Evolutionary conservation across 176 grass and related monocot species (phyloP).

Genomic region (Guadua angustifolia): DNA sequence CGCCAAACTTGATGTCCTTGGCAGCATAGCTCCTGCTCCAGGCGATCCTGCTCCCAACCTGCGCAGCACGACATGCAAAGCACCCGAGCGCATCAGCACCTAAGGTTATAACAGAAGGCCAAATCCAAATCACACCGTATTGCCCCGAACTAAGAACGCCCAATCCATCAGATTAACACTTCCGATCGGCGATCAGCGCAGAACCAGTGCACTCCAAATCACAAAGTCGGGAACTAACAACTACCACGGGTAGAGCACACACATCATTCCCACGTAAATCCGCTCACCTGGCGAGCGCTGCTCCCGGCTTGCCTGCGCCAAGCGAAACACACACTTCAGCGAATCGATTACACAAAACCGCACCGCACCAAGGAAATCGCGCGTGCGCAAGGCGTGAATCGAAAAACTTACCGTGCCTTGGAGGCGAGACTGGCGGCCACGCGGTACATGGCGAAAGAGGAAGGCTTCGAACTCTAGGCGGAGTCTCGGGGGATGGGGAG

Average conservation of each 20-base stretch:
- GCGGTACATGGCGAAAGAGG: constrained; percentile 64
- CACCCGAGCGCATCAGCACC: background rate
- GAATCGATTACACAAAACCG: constrained; percentile 7
- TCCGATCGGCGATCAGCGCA: background rate
- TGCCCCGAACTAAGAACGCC: background rate
- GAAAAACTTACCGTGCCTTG: constrained; percentile 58
- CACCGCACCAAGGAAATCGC: background rate
- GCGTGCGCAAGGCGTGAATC: background rate
- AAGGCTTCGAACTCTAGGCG: background rate
- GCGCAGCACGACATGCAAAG: constrained; percentile 16
- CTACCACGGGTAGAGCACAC: background rate
- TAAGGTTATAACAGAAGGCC: background rate
- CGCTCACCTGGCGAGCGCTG: constrained; percentile 57
- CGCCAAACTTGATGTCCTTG: constrained; percentile 92
- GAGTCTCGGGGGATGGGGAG: background rate
- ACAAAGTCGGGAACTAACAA: background rate
- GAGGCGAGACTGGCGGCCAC: constrained; percentile 63
- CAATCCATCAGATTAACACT: constrained; percentile 4
- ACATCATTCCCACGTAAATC: background rate
- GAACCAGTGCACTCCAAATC: background rate
- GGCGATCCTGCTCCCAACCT: constrained; percentile 77
- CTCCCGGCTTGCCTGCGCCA: constrained; percentile 62
- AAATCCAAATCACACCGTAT: background rate
- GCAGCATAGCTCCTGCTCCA: constrained; percentile 93
- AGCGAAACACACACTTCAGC: constrained; percentile 35